Conservation (phyloP, 139 green algal genomes). For the Gonium pectorale region DNA sequence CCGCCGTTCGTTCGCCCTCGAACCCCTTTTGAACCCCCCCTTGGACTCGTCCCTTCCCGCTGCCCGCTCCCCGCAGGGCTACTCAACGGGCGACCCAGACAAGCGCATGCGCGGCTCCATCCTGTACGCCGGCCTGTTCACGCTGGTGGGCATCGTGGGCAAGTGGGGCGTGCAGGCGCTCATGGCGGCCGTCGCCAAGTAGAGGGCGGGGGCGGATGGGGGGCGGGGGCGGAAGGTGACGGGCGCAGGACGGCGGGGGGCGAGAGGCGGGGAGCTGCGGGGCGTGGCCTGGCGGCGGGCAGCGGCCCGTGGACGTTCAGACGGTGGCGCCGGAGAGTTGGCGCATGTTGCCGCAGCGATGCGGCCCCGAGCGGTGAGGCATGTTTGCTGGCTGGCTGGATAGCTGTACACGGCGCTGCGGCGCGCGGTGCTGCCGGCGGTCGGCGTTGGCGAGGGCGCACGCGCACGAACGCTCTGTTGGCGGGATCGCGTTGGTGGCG, state of each 20-base stretch:
- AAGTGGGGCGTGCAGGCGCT: conserved; percentile 10
- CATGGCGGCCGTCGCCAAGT: background rate
- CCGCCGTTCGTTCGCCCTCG: no score
- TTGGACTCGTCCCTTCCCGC: background rate
- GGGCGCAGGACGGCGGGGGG: background rate
- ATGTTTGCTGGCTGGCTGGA: background rate
- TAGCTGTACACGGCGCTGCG: no score
- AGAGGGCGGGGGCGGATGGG: background rate
- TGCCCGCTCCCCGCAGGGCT: conserved; percentile 33
- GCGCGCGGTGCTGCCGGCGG: no score
- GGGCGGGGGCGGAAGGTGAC: background rate
- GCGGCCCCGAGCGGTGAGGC: no score
- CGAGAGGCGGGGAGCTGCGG: background rate
- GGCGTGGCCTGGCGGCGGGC: background rate
- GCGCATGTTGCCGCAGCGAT: background rate
- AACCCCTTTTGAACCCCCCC: no score
- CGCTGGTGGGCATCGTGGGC: conserved; percentile 43
- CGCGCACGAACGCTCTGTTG: no score
- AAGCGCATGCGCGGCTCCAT: conserved; percentile 47
- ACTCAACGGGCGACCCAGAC: conserved; percentile 59
- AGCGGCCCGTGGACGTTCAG: background rate
- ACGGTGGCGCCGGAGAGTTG: background rate
- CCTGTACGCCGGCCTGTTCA: conserved; percentile 54
- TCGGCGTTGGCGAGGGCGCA: no score
- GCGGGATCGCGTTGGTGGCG: no score